A percentile compares a stretch with the other conserved stretches of the same genome.
Conservation (phyloP, 805 yeast species). For the Wickerhamiella occidentalis region DNA sequence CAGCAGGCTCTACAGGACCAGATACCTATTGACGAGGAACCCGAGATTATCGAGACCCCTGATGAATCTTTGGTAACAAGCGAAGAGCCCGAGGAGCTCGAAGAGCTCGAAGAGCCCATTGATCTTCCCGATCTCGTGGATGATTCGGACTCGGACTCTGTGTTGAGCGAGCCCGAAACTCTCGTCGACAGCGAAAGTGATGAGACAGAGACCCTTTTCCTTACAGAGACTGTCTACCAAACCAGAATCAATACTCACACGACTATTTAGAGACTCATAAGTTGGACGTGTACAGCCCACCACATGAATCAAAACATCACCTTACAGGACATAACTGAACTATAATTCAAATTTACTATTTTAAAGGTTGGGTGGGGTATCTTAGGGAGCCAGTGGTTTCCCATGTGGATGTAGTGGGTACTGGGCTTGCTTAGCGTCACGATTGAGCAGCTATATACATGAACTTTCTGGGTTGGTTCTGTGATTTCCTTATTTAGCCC, state of each 20-base stretch:
- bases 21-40: not conserved
- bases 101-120: not conserved
- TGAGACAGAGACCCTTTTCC: not conserved
- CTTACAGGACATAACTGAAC: no score
- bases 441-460: no score
- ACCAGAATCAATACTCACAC: conserved; percentile 9
- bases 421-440: no score
- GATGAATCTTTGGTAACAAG: conserved; percentile 1
- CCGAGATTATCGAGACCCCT: not conserved
- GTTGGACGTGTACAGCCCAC: no score
- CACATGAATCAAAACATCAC: no score
- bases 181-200: not conserved
- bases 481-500: no score
- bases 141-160: not conserved
- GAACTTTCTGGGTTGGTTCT: no score
- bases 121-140: not conserved
- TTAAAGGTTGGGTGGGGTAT: no score
- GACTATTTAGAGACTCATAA: not conserved
- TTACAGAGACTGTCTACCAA: not conserved
- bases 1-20: not conserved
- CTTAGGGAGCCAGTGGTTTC: no score
- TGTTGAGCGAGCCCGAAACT: not conserved
- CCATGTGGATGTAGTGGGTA: no score
- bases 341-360: no score
- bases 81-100: not conserved